Conservation (phyloP, 345 rosid species). For the Sonneratia caseolaris region DNA sequence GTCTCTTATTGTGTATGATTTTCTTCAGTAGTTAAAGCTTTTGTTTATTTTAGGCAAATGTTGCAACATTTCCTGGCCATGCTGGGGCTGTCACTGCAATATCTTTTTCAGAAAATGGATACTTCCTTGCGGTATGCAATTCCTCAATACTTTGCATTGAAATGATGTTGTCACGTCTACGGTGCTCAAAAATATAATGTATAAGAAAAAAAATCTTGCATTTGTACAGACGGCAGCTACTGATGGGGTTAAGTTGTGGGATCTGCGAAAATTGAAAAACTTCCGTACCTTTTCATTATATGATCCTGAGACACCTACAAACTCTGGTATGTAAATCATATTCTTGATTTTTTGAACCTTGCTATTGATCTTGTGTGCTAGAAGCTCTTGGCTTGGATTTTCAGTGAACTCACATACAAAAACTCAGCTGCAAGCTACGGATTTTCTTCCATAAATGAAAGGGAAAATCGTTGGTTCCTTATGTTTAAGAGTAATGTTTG, state of each 20-base stretch:
- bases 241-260: conserved; percentile 97
- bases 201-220: too few relatives aligned
- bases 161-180: not conserved
- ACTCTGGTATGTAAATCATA: conserved; percentile 45
- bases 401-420: too few relatives aligned
- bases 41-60: conserved; percentile 46
- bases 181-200: too few relatives aligned
- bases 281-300: conserved; percentile 57
- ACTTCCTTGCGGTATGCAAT: conserved; percentile 70
- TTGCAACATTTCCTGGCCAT: conserved; percentile 84
- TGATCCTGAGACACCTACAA: conserved; percentile 58
- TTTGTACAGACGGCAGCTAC: conserved; percentile 68
- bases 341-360: too few relatives aligned
- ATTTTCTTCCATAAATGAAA: too few relatives aligned
- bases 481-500: too few relatives aligned
- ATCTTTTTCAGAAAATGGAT: conserved; percentile 98
- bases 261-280: conserved; percentile 86
- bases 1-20: not conserved
- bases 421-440: too few relatives aligned
- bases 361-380: too few relatives aligned
- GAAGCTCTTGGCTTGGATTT: too few relatives aligned
- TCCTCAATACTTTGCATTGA: not conserved
- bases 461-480: too few relatives aligned
- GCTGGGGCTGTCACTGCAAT: conserved; percentile 77
- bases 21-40: not conserved